Evolutionary conservation across 1,139 yeast genomes (phyloP), one percentile per base, ranked within the genome.

Genomic region (Petasospora fabianii): DNA sequence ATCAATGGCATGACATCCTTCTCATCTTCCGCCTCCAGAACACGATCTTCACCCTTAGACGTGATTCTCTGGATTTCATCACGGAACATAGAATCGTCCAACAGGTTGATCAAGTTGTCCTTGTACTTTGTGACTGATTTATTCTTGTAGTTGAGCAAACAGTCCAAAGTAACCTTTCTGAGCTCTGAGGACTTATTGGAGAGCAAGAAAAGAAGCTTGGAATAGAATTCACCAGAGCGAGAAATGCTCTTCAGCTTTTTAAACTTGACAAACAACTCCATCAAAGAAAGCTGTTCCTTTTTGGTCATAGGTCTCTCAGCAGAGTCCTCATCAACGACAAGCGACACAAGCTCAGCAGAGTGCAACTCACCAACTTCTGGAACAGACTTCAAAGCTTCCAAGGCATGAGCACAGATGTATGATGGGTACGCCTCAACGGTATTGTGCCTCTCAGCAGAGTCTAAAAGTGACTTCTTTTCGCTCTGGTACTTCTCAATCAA

Each of bases 51-150:
- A 34, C 67, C 65, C 27, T 67, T 66, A 6, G 75, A 65, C 27
- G 86, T 65, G 34, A 92, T 71, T 26, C 73, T 75, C 24, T 85
- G 67, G 26, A 90, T 65, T 60, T 90, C 97, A 59, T 94, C 98
- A 44, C 87, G 77, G 64, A 87, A 90, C 18, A 82, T 67, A 2
- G 86, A 75, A 48, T 88, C 96, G 57, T 90, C 96, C 22, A 92
- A 65, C 42, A 94, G 64, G 50, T 84, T 88, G 38, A 66, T 72
- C 53, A 94, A 66, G 49, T 82, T 81, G 47, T 84, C 96, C 44
- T 71, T 69, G 57, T 88, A 90, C 58, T 81, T 84, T 39, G 70
- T 70, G 24, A 86, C 63, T 2, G 69, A 65, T 2, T 75, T 71
- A 42, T 74, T 70, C 47, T 80, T 77, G 69, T 74, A 84, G 33